Percentiles rank a stretch among this genome's conserved stretches.
Evolutionary conservation across 306 rosid genomes (phyloP).

Genomic region (Cicer cuneatum): DNA sequence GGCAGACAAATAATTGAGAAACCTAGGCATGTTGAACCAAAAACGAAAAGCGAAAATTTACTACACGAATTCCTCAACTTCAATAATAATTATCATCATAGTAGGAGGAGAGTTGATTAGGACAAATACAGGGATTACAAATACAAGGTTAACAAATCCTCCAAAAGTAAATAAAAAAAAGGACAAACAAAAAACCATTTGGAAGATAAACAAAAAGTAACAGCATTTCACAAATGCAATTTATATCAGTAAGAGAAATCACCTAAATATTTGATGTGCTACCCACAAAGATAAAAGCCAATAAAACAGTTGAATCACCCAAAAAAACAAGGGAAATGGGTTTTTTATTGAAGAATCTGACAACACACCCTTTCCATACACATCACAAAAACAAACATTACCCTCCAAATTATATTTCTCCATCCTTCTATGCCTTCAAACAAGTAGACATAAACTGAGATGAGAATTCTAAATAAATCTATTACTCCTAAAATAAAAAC

Average conservation of each 20-base stretch:
- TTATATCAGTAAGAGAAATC: not conserved
- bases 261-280: not conserved
- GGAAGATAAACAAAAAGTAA: slow-evolving; percentile 29
- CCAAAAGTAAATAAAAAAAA: not conserved
- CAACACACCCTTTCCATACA: not conserved
- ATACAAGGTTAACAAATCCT: slow-evolving; percentile 19
- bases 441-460: slow-evolving; percentile 16
- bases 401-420: not conserved
- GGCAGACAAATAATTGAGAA: slow-evolving; percentile 37
- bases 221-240: slow-evolving; percentile 1
- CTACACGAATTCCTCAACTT: slow-evolving; percentile 26
- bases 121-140: slow-evolving; percentile 4
- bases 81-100: not conserved
- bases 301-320: slow-evolving; percentile 8
- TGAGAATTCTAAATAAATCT: slow-evolving; percentile 5
- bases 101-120: not conserved
- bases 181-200: slow-evolving; percentile 1
- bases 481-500: not conserved
- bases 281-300: slow-evolving; percentile 13
- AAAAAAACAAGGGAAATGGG: not conserved
- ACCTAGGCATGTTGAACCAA: slow-evolving; percentile 29
- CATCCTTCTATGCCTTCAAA: slow-evolving; percentile 27
- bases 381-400: not conserved
- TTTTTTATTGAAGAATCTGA: not conserved
- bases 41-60: slow-evolving; percentile 10